Percentiles rank a stretch among this genome's conserved stretches.
These are phyloP conservation scores for Microthyrium microscopicum DNA, from an alignment of 2,329 filamentous ascomycete species.

Conservation along the genomic window DNA sequence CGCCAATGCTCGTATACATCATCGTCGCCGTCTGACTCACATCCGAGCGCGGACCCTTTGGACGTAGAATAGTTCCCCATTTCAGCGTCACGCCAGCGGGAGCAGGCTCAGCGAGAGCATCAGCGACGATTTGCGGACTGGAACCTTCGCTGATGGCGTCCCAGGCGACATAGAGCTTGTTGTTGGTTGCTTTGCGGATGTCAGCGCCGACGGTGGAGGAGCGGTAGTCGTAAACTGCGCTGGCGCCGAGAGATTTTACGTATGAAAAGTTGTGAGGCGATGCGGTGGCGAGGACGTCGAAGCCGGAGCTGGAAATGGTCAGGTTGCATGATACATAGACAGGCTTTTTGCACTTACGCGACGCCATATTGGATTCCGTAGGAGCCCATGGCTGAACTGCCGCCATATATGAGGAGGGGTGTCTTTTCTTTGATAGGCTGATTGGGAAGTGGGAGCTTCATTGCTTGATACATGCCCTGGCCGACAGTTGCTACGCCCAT, in stretches of 20 bases:
- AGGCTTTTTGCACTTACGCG: conserved; percentile 25
- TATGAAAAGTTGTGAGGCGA: conserved; percentile 33
- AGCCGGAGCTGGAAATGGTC: conserved; percentile 13
- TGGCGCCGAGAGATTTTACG: conserved; percentile 29
- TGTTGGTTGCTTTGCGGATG: conserved; percentile 29
- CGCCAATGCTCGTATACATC: conserved; percentile 27
- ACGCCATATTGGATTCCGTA: conserved; percentile 31
- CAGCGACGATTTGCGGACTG: conserved; percentile 23
- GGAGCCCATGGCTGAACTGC: conserved; percentile 32
- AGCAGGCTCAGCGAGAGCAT: conserved; percentile 23
- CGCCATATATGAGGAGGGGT: conserved; percentile 34
- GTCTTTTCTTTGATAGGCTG: conserved; percentile 20
- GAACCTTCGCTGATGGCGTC: conserved; percentile 30
- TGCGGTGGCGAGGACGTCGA: conserved; percentile 28
- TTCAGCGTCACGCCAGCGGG: conserved; percentile 15
- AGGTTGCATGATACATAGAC: not conserved
- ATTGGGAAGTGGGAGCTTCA: conserved; percentile 3
- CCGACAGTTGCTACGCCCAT: conserved; percentile 5
- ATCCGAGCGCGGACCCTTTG: conserved; percentile 23
- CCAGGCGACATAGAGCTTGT: conserved; percentile 27
- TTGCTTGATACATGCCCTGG: conserved; percentile 7
- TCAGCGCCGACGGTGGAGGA: conserved; percentile 26
- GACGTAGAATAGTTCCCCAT: conserved; percentile 26
- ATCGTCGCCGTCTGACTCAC: conserved; percentile 23
- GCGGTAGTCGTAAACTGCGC: conserved; percentile 34